Evolutionary conservation across 129 eudicot genomes (phyloP), one percentile per base, ranked within the genome.

Genomic region (Tagetes erecta): DNA sequence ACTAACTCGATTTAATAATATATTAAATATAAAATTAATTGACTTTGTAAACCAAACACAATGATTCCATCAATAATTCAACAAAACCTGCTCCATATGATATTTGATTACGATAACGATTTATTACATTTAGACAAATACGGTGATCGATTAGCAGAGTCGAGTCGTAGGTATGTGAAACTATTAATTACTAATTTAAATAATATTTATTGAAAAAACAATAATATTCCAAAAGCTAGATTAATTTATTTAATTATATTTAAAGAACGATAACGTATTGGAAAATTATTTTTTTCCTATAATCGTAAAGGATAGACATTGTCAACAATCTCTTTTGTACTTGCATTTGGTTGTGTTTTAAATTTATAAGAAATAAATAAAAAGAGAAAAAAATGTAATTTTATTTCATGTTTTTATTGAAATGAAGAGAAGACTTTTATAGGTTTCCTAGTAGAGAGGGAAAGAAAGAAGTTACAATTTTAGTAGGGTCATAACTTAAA

Each of bases 51-150:
- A 76, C 35, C 74, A 67, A 40, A 13, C 50, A 41, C 11, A 53
- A 66, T 55, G 47, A 76, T 75, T 75, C 44, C 66, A 12, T n/a
- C 80, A 52, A 75, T 66, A 10, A 75, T 66, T 76, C 49, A 58
- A 41, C 5, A 20, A 67, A 14, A 67, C 67, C 74, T 40, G 10
- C 68, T 13, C 65, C 66, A 53, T 51, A 64, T 51, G 40, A 53
- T 53, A 67, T 33, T 76, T 4, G 37, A 1, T 20, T 8, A 75
- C 44, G 50, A 47, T 63, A 46, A 74, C 47, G 46, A 47, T n/a
- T 5, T 74, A 30, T 57, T 20, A 20, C n/a, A 73, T 33, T n/a
- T 14, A 73, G 33, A 62, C 38, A 30, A 35, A 73, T 12, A 37
- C 59, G 40, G 33, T 55, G 9, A 38, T 27, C 6, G 31, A 36